Base-by-base conservation (phyloP, 2,329 filamentous ascomycete genomes). In the Bipolaris oryzae region DNA sequence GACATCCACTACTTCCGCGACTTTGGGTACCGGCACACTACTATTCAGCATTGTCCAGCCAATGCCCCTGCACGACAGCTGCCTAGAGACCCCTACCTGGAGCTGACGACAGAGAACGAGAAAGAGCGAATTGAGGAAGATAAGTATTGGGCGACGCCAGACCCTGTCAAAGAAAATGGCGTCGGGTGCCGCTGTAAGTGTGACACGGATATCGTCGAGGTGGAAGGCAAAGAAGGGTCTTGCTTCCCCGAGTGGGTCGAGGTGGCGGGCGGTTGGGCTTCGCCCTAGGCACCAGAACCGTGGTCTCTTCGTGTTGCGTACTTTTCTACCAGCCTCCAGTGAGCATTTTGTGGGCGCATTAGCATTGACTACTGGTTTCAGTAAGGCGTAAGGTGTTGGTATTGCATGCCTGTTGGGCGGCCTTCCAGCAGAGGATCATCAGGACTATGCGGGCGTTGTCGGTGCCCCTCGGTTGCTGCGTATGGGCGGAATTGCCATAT, bases 1-100 rank as follows among this genome's bases (percentile, higher is more conserved):
- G 92, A 99, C 72, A 91, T 99, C 58, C 95, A 99, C 79, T 99
- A 99, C 80, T 99, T 99, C 88, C 92, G 95, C 68, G 95, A 99
- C 76, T 94, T 98, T 78, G 95, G 95, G 53, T 99, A 99, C 80
- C 87, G 95, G 72, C 95, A 99, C 78, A 99, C 95, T 6, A 99
- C 95, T 3, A 99, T 99, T 73, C 94, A 98, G 79, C 95, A 99
- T 78, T 99, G 95, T 72, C 95, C 95, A 1, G 92, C 93, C 52
- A 99, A 99, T 73, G 95, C 95, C 2, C 95, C 94, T 0, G 88
- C 89, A 11, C 88, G 91, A 45, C 95, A 99, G 78, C 84, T 96
- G 41, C 86, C 89, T 3, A 87, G 92, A 55, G 84, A 87, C 50
- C 92, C 91, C 0, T 97, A 83, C 74, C 85, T 96, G 15, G 92